Base-by-base conservation (phyloP, 352 stramenopile species). In the Elongisporangium undulatum region DNA sequence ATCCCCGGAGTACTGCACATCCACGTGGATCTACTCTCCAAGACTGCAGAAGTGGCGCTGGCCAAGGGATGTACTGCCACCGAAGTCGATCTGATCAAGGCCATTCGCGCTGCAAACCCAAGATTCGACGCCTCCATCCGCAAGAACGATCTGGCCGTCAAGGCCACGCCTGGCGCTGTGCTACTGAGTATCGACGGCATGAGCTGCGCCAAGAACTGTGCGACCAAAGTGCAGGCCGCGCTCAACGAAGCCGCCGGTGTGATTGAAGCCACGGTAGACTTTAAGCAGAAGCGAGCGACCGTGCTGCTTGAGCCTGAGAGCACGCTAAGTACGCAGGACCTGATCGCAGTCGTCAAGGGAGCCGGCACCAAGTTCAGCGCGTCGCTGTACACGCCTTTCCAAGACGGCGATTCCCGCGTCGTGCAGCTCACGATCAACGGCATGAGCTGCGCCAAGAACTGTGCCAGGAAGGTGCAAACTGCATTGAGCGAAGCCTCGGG, bases 81-180 rank as follows among this genome's bases (percentile, higher is more conserved):
- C 3, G 86, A 90, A 51, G 85, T 94, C 23, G 87, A 96, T 61
- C 71, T 96, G 22, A 95, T 96, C 72, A 86, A 92, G 67, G 79
- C 81, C 48, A 87, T 96, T 10, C 76, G 77, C 26, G 78, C 74
- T 0, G 77, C 79, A 2, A 94, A 92, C 67, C 74, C 82, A 49
- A 69, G 82, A 13, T 96, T 94, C 48, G 73, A 89, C 45, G 85
- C 85, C 17, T 84, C 66, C 23, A 86, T 94, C 41, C 73, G 72
- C 21, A 85, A 89, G 55, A 78, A 89, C 24, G 66, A 50, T 22
- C 75, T 77, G 52, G 56, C 77, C 41, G 68, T 74, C 39, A 63
- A 72, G n/a, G 84, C 61, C 52, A 87, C 77, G 5, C 71, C 82
- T 5, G 82, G 79, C 2, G 85, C 84, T 0, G 77, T 96, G 24